Evolutionary conservation across 1,284 basidiomycete genomes (phyloP), one percentile per base, ranked within the genome.

Genomic region (Peniophora sp.): DNA sequence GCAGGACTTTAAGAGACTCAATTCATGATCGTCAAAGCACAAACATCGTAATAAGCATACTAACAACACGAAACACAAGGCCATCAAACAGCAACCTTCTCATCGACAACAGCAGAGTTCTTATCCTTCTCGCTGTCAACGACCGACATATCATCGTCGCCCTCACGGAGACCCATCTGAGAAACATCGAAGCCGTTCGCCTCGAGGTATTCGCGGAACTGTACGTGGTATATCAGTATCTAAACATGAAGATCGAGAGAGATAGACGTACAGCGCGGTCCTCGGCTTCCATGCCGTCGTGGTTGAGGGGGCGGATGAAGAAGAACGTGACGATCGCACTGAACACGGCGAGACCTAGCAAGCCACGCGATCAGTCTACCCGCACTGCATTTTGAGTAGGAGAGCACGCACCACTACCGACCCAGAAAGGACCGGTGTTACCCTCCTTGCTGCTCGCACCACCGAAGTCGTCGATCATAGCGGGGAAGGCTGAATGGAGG

Each of bases 181-280:
- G 76, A 72, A 37, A 82, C 84, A 61, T 93, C 89, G 61, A 80
- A 93, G 3, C 90, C 90, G 61, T 92, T 64, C 10, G 67, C 74
- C 58, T 83, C 82, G 50, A 94, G 76, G 63, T 92, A 92, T 58
- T 75, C 76, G 53, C 88, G 86, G 79, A 93, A 94, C 78, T 86
- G 23, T 24, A 24, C 23, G 23, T 22, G 14, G 12, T 18, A 14
- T 3, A 22, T 24, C 12, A 45, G 18, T 10, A 42, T 11, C 22
- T 37, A 37, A 35, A 17, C 17, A 42, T 58, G 23, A 47, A n/a
- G 54, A 14, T 17, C 5, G 6, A 5, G 15, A 22, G 23, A 42
- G 54, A 54, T 35, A 49, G 34, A 64, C 74, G 49, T 61, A 84
- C 84, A 57, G 66, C 68, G 37, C 62, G 68, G 66, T 95, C 91